These are phyloP conservation scores for Dryas integrifolia DNA, from an alignment of 331 rosid species.

Conservation along the genomic window DNA sequence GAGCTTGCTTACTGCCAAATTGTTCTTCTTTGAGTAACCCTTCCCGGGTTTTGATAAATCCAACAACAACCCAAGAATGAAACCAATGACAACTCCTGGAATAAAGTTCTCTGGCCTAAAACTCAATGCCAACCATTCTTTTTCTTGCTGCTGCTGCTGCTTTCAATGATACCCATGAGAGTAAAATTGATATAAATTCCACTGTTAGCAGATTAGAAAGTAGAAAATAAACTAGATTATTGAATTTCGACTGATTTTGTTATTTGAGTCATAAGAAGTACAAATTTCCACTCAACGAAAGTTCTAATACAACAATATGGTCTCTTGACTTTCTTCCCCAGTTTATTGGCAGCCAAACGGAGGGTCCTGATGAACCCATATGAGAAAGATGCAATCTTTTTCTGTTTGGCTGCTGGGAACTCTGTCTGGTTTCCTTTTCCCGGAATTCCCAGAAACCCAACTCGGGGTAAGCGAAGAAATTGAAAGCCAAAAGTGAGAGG, in stretches of 20 bases:
- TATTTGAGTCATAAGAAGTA: not conserved
- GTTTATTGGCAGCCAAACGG: constrained; percentile 10
- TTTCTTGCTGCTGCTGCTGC: constrained; percentile 51
- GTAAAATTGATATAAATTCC: not conserved
- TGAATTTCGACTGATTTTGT: not conserved
- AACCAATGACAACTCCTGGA: constrained; percentile 90
- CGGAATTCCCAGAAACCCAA: not conserved
- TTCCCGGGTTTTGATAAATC: constrained; percentile 61
- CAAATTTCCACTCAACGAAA: not conserved
- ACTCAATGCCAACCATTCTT: constrained; percentile 62
- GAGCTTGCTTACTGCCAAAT: constrained; percentile 35
- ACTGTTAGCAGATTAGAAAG: not conserved
- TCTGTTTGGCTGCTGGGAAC: not conserved
- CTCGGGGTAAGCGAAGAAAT: not conserved
- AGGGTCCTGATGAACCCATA: not conserved
- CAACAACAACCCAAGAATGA: constrained; percentile 65
- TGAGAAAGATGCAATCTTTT: not conserved
- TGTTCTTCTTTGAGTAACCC: constrained; percentile 35
- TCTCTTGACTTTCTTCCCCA: not conserved
- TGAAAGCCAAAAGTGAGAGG: not conserved
- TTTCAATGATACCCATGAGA: constrained; percentile 18
- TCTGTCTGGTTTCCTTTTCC: not conserved
- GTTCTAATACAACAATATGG: not conserved
- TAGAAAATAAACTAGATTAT: not conserved
- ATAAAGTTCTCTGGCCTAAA: constrained; percentile 84